These are phyloP conservation scores for Stachybotrys elegans DNA, from an alignment of 2,329 filamentous ascomycete genomes.

Conservation along the genomic window DNA sequence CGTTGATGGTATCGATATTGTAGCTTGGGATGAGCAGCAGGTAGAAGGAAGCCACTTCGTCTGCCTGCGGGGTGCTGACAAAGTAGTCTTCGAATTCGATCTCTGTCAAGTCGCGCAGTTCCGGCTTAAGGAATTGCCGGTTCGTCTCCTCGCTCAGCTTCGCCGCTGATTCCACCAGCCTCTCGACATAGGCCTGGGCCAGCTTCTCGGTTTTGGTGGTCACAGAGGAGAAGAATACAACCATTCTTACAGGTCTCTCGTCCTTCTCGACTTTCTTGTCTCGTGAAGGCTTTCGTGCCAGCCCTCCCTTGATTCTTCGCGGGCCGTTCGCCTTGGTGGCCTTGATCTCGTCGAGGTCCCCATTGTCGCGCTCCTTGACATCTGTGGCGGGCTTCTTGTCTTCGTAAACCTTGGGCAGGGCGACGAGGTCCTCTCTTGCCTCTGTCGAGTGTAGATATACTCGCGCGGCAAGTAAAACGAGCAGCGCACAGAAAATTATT, in stretches of 20 bases:
- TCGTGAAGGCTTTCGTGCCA: constrained; percentile 23
- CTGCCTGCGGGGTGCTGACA: constrained; percentile 63
- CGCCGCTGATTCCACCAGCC: constrained; percentile 47
- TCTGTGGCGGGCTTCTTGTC: constrained; percentile 9
- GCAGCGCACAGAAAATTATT: constrained; percentile 34
- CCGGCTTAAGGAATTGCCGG: constrained; percentile 47
- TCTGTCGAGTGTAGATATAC: constrained; percentile 36
- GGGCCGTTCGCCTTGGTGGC: constrained; percentile 35
- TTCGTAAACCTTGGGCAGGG: constrained; percentile 30
- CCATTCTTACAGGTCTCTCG: constrained; percentile 53
- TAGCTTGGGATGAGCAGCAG: constrained; percentile 83
- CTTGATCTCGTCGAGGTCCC: constrained; percentile 20
- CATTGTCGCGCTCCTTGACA: constrained; percentile 13
- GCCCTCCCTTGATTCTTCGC: constrained; percentile 42
- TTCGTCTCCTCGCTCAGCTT: constrained; percentile 34
- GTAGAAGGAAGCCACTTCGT: constrained; percentile 67
- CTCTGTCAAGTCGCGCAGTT: constrained; percentile 73
- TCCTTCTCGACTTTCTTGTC: neutral
- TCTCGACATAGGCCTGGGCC: constrained; percentile 57
- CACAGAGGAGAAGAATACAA: constrained; percentile 87
- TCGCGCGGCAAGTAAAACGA: constrained; percentile 32
- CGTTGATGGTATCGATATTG: constrained; percentile 89
- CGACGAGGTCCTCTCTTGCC: constrained; percentile 27
- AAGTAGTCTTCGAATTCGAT: constrained; percentile 94
- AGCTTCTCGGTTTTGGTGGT: constrained; percentile 77